A percentile compares a stretch with the other conserved stretches of the same genome.
Evolutionary conservation across 2,329 filamentous ascomycete species (phyloP).

Genomic region (Penicillium sclerotigenum): DNA sequence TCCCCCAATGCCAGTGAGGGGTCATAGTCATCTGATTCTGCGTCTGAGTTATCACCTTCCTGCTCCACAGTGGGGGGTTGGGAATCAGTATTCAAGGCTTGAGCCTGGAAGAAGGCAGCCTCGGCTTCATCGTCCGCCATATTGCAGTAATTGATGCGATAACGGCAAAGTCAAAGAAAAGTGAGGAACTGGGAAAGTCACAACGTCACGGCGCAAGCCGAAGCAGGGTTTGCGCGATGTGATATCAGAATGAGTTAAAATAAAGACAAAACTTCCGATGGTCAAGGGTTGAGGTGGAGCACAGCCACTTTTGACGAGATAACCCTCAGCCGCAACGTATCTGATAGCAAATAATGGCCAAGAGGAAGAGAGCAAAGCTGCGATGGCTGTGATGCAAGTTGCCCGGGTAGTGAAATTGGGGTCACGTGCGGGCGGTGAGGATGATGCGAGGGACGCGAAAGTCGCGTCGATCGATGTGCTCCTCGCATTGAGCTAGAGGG

Average conservation of each 20-base stretch:
- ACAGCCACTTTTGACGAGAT: slow-evolving; percentile 8
- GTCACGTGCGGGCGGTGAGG: slow-evolving; percentile 37
- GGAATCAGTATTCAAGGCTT: slow-evolving; percentile 44
- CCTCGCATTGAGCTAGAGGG: slow-evolving; percentile 21
- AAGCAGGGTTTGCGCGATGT: slow-evolving; percentile 6
- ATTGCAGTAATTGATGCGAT: slow-evolving; percentile 13
- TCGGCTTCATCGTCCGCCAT: slow-evolving; percentile 56
- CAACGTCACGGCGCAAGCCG: not conserved
- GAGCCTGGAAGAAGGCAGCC: slow-evolving; percentile 52
- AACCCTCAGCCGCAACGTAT: slow-evolving; percentile 3
- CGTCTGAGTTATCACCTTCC: slow-evolving; percentile 53
- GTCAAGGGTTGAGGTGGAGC: not conserved
- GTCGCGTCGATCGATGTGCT: slow-evolving; percentile 25
- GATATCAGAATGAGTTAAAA: not conserved
- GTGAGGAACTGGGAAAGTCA: not conserved
- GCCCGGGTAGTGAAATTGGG: slow-evolving; percentile 6
- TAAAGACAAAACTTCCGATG: not conserved
- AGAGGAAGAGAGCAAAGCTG: not conserved
- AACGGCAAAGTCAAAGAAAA: not conserved
- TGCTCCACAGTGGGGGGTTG: slow-evolving; percentile 49
- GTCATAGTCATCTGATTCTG: slow-evolving; percentile 56
- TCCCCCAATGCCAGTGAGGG: slow-evolving; percentile 49
- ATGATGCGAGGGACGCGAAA: slow-evolving; percentile 29
- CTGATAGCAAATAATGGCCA: not conserved
- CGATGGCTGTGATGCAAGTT: slow-evolving; percentile 6